phyloP scores from a whole-genome alignment of 2,329 filamentous ascomycete species.

The Hypoxylon sp. region DNA sequence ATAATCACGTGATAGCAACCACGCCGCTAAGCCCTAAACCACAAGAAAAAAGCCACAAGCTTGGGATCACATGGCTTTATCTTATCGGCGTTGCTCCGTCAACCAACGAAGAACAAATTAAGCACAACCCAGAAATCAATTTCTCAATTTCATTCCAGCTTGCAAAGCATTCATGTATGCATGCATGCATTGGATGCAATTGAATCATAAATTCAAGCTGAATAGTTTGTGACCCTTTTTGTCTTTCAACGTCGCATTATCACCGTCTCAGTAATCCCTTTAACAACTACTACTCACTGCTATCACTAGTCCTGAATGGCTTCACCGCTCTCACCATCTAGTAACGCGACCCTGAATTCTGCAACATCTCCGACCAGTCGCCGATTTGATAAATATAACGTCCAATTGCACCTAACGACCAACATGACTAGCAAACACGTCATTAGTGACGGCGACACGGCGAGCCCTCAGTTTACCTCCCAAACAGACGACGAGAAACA shows the following conservation, averaged over 20 bases:
- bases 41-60: neutral
- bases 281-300: conserved; percentile 5
- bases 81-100: conserved; percentile 31
- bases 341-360: conserved; percentile 58
- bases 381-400: conserved; percentile 48
- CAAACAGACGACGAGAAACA: conserved; percentile 35
- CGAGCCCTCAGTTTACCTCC: conserved; percentile 40
- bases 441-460: conserved; percentile 16
- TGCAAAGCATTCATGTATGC: neutral
- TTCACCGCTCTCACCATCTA: conserved; percentile 60
- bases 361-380: conserved; percentile 54
- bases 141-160: conserved; percentile 7
- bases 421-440: conserved; percentile 27
- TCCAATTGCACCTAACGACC: conserved; percentile 11
- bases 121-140: conserved; percentile 26
- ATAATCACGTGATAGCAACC: neutral
- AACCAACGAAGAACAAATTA: conserved; percentile 26
- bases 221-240: neutral
- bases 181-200: neutral
- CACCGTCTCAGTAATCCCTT: conserved; percentile 4
- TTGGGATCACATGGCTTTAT: conserved; percentile 1
- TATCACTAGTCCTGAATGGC: conserved; percentile 52
- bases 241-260: neutral
- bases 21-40: conserved; percentile 16
- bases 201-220: conserved; percentile 14